Evolutionary conservation across 768 basidiomycete species (phyloP).

Genomic region (Leccinum imitatum): DNA sequence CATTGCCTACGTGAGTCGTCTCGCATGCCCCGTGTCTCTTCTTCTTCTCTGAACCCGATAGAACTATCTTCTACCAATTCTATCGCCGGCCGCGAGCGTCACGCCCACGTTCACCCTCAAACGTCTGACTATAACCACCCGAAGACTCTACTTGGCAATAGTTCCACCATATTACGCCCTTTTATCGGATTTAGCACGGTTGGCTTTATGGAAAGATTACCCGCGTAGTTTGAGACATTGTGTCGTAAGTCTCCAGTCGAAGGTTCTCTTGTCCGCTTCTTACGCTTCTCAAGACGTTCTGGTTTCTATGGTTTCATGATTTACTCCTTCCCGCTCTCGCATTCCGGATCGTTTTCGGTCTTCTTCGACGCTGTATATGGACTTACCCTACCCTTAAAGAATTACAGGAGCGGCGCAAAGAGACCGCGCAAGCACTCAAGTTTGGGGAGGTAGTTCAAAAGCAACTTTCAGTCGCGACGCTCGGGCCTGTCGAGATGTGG

Average conservation of each 20-base stretch:
- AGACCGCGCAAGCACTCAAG: conserved; percentile 48
- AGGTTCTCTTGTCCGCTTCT: conserved; percentile 2
- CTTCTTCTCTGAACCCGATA: conserved; percentile 19
- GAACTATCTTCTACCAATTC: conserved; percentile 45
- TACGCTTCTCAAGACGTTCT: conserved; percentile 46
- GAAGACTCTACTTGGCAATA: conserved; percentile 55
- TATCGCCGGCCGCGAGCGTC: conserved; percentile 43
- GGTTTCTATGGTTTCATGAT: conserved; percentile 63
- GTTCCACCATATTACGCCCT: conserved; percentile 51
- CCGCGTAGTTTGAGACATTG: conserved; percentile 50
- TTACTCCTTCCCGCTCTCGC: conserved; percentile 53
- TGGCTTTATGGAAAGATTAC: conserved; percentile 59
- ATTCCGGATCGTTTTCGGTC: conserved; percentile 45
- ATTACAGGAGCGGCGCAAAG: conserved; percentile 49
- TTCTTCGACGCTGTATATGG: conserved; percentile 48
- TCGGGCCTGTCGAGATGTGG: conserved; percentile 56
- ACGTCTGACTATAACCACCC: conserved; percentile 48
- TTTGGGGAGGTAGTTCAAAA: conserved; percentile 51
- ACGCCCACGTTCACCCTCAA: conserved; percentile 53
- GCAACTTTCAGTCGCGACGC: conserved; percentile 45
- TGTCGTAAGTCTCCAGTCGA: conserved; percentile 38
- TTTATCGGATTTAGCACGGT: conserved; percentile 34
- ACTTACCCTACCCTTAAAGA: conserved; percentile 56
- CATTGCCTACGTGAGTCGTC: conserved; percentile 26
- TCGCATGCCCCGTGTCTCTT: conserved; percentile 4